Percentiles rank a stretch among this genome's conserved stretches.
Conservation (phyloP, 345 rosid genomes). For the Populus simonii region DNA sequence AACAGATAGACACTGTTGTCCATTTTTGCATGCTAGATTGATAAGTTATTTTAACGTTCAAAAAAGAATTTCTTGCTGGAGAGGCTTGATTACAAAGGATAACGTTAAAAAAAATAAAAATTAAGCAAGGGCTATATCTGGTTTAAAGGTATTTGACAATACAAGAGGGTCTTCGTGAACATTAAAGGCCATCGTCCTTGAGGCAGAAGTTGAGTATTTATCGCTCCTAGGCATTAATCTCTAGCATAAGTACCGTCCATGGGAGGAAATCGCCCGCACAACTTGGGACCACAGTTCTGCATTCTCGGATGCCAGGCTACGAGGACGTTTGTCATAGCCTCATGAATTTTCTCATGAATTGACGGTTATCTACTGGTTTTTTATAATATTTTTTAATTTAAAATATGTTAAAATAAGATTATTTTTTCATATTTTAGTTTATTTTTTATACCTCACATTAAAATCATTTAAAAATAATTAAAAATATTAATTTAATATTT, state of each 20-base stretch:
- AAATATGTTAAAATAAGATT: no score
- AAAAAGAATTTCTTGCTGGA: no score
- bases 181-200: neutral
- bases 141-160: no score
- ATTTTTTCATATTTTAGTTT: no score
- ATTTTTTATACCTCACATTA: no score
- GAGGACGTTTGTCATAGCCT: neutral
- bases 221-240: neutral
- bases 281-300: neutral
- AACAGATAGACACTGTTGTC: neutral
- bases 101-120: no score
- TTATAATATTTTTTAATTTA: no score
- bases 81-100: no score
- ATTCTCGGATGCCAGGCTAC: neutral
- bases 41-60: neutral
- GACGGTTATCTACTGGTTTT: neutral
- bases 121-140: neutral
- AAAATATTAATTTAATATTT: no score
- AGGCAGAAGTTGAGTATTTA: neutral
- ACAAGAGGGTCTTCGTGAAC: neutral
- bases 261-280: neutral
- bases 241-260: neutral
- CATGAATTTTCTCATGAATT: neutral
- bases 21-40: neutral
- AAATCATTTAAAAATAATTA: no score